Base-by-base conservation (phyloP, 148 eudicot species). In the Fagopyrum esculentum region DNA sequence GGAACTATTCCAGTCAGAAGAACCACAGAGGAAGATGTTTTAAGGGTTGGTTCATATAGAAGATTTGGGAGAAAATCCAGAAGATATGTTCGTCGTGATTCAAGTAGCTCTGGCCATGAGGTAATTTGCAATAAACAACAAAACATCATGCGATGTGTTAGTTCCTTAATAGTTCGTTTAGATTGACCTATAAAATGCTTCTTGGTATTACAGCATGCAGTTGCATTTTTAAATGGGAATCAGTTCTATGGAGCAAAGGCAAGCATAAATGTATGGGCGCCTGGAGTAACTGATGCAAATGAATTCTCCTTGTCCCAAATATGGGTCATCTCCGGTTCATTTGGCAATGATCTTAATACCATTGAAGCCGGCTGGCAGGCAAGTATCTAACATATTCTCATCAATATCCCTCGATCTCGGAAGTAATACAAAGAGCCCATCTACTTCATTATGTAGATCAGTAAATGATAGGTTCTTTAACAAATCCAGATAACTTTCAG, bases 311-410 rank as follows among this genome's bases (percentile, higher is more conserved):
- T 96, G 70, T 96, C 99, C 12, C 99, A 96, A 74, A 49, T 96
- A 45, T 96, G 99, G 99, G 85, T 92, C 72, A 96, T 90, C 73
- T 89, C 98, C 44, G 98, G 99, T 71, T 83, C 93, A 19, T 96
- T 96, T 82, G 98, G 89, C 68, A 80, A 92, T 82, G 99, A 96
- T 77, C 97, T 96, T 11, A 96, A 96, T 74, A 96, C 99, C 76
- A 88, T 92, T 70, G 99, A 96, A 85, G 99, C 99, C 72, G 98
- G 99, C 8, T 96, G 99, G 99, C 99, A 96, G 99, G 99, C 85
- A 81, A 82, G 89, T 71, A 19, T 44, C 47, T 16, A 10, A 12
- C 16, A 16, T n/a, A 68, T 68, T 60, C 22, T 60, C 35, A 60
- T 26, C 66, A 17, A 59, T 59, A 48, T 0, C 15, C 9, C 16